Evolutionary conservation across 2,329 filamentous ascomycete species (phyloP), one percentile per base, ranked within the genome.

Genomic region (Rosellinia necatrix): DNA sequence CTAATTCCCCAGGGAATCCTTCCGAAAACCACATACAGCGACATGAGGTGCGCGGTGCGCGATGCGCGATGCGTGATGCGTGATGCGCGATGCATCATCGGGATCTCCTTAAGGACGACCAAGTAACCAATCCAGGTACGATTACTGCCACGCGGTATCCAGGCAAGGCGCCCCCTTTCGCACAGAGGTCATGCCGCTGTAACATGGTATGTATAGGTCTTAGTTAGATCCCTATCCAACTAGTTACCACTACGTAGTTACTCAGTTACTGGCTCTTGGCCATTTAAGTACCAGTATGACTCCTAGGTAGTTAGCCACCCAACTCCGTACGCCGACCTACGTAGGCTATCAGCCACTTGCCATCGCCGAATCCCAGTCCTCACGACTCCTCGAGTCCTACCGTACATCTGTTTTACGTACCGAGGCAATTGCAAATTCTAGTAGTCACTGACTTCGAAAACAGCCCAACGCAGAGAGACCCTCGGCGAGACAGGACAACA

Each of bases 71-170:
- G n/a, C n/a, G n/a, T n/a, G n/a, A n/a, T n/a, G n/a, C n/a, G n/a
- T n/a, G n/a, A n/a, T 49, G 41, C 43, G 8, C 15, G 35, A 27
- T 42, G 25, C 30, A 44, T 43, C 37, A 21, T 52, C 30, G 32
- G 19, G 10, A 34, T 30, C 34, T 35, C 47, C 29, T 30, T n/a
- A 24, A 3, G 27, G 13, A 12, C 4, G 15, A 37, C 13, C 13
- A 41, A 25, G 7, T 48, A n/a, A 46, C 43, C 48, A 54, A 49
- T 22, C 17, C 22, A 51, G 34, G 47, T 56, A 40, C 17, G 58
- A 56, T 54, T 34, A 50, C 48, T 59, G 61, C 61, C 59, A 63
- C 61, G 59, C 59, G 61, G 60, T 53, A 56, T 61, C 49, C 40
- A 30, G 35, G 15, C 38, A 50, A 35, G 19, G 34, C 40, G 41